Percentiles rank a stretch among this genome's conserved stretches.
Evolutionary conservation across 257 asterid genomes (phyloP).

Genomic region (Verbena officinalis): DNA sequence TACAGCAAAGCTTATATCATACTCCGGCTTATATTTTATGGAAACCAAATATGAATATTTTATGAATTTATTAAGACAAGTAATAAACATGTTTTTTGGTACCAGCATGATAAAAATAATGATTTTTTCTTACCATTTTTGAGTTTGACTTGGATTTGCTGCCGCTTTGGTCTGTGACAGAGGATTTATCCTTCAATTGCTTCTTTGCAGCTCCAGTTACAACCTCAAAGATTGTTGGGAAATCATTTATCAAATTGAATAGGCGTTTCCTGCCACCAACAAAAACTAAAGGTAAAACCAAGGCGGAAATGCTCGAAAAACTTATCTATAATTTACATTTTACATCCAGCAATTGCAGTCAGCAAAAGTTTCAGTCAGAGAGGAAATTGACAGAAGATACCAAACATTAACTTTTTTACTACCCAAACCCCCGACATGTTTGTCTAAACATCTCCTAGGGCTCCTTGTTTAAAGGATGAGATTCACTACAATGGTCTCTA

Average conservation of each 20-base stretch:
- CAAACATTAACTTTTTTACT: background rate
- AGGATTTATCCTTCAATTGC: conserved; percentile 67
- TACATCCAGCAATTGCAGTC: conserved; percentile 2
- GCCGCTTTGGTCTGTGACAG: conserved; percentile 57
- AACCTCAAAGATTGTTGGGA: conserved; percentile 78
- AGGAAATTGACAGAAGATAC: conserved; percentile 25
- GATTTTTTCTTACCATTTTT: conserved; percentile 39
- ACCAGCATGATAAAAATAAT: background rate
- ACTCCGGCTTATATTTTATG: background rate
- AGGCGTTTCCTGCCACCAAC: conserved; percentile 68
- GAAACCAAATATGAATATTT: conserved; percentile 10
- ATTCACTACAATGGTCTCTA: conserved; percentile 20
- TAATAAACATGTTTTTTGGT: conserved; percentile 5
- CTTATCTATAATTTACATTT: background rate
- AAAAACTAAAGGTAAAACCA: conserved; percentile 15
- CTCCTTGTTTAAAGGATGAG: conserved; percentile 27
- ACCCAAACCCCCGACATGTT: conserved; percentile 24
- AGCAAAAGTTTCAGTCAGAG: conserved; percentile 10
- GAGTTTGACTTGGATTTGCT: conserved; percentile 67
- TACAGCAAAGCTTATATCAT: background rate
- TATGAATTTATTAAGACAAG: background rate
- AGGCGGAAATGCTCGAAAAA: conserved; percentile 15
- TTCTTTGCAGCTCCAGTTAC: conserved; percentile 75
- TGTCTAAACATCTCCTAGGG: conserved; percentile 27
- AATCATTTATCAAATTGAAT: conserved; percentile 78